A percentile compares a stretch with the other conserved stretches of the same genome.
Evolutionary conservation across 192 early-diverging fungal species (phyloP).

Genomic region (Coemansia sp.): DNA sequence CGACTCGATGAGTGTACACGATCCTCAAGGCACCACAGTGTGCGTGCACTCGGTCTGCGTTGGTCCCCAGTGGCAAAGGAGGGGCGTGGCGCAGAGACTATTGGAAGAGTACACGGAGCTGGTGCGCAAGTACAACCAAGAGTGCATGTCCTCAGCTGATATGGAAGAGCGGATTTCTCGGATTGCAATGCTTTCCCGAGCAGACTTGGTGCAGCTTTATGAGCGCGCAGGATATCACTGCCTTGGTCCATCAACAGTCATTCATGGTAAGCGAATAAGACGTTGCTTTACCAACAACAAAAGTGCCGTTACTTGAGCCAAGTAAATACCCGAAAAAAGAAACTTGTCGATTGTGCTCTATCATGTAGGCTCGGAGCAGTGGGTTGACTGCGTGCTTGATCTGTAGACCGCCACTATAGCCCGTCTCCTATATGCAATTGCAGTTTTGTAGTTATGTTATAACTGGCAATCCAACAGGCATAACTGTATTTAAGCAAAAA

Average conservation of each 20-base stretch:
- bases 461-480: no score
- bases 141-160: no score
- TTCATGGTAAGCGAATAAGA: constrained; percentile 60
- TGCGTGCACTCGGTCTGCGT: constrained; percentile 70
- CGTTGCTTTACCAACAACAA: not conserved
- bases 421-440: no score
- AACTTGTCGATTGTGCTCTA: not conserved
- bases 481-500: not conserved
- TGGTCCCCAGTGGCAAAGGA: constrained; percentile 38
- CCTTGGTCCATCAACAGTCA: constrained; percentile 56
- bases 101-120: constrained; percentile 49
- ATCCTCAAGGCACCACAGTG: constrained; percentile 57
- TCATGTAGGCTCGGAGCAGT: constrained; percentile 20
- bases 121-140: constrained; percentile 25
- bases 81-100: constrained; percentile 56
- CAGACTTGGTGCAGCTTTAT: constrained; percentile 57
- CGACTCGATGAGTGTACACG: constrained; percentile 60
- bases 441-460: no score
- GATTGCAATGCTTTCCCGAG: constrained; percentile 56
- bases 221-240: constrained; percentile 57
- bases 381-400: constrained; percentile 40
- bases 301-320: not conserved
- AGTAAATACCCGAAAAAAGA: not conserved
- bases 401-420: no score
- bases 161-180: constrained; percentile 33